Evolutionary conservation across 257 asterid genomes (phyloP).

Genomic region (Eucommia ulmoides): DNA sequence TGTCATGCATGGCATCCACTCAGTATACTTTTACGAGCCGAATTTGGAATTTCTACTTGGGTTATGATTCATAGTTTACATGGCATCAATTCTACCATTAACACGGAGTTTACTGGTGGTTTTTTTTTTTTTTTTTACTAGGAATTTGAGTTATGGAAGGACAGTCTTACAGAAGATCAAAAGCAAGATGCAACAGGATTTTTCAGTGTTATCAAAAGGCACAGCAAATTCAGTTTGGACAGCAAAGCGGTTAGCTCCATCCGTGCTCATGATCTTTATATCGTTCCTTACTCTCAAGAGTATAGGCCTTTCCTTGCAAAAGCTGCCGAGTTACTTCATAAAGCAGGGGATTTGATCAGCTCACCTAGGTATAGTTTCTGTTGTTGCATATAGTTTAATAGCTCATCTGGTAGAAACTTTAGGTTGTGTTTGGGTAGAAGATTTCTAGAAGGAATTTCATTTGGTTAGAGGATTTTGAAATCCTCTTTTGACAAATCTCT

Average conservation of each 20-base stretch:
- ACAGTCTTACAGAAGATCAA: conserved; percentile 61
- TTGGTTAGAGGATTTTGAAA: too few relatives aligned
- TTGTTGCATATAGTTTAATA: not conserved
- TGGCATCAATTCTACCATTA: conserved; percentile 5
- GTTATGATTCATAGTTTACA: too few relatives aligned
- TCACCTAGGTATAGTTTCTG: conserved; percentile 42
- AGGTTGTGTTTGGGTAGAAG: too few relatives aligned
- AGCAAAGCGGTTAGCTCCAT: conserved; percentile 15
- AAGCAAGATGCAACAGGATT: conserved; percentile 70
- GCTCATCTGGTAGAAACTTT: not conserved
- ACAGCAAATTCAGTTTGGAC: conserved; percentile 47
- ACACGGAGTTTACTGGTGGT: too few relatives aligned
- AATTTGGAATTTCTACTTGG: too few relatives aligned
- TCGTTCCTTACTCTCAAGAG: conserved; percentile 74
- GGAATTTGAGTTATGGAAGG: conserved; percentile 89
- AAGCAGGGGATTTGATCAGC: conserved; percentile 75
- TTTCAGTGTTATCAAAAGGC: conserved; percentile 80
- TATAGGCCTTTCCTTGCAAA: conserved; percentile 47
- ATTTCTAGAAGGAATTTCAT: too few relatives aligned
- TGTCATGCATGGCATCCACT: too few relatives aligned
- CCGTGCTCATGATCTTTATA: conserved; percentile 48
- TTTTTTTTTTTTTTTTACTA: conserved; percentile 13
- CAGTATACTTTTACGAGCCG: too few relatives aligned
- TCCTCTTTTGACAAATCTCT: too few relatives aligned
- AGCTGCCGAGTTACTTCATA: conserved; percentile 61